A percentile compares a stretch with the other conserved stretches of the same genome.
These are phyloP conservation scores for Apostasia shenzhenica DNA, from an alignment of 106 monocot species.

Conservation along the genomic window DNA sequence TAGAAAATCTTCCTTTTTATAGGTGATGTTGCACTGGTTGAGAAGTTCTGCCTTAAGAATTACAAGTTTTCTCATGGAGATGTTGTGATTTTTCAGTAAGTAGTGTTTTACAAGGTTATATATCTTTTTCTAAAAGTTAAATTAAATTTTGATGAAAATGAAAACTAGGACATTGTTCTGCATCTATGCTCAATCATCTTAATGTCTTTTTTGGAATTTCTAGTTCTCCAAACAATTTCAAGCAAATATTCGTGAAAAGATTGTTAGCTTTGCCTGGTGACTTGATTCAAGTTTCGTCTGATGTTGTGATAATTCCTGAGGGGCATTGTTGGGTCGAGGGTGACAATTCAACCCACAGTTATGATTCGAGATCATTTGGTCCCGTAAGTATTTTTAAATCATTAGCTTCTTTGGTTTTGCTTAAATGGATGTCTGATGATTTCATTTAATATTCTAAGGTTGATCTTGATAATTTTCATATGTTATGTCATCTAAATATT, in stretches of 20 bases:
- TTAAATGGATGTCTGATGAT: neutral
- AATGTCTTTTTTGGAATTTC: constrained; percentile 1
- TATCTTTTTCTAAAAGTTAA: neutral
- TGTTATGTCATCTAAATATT: too few relatives aligned
- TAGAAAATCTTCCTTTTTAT: constrained; percentile 5
- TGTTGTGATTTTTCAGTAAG: constrained; percentile 67
- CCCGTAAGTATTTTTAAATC: constrained; percentile 38
- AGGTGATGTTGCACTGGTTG: constrained; percentile 66
- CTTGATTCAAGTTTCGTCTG: constrained; percentile 58
- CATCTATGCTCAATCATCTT: neutral
- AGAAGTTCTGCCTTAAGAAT: constrained; percentile 64
- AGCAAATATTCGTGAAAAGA: constrained; percentile 53
- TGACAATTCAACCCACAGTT: constrained; percentile 52
- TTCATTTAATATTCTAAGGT: neutral
- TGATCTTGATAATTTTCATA: too few relatives aligned
- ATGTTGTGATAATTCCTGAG: constrained; percentile 60
- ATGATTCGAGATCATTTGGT: constrained; percentile 71
- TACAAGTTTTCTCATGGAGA: constrained; percentile 81
- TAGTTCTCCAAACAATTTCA: constrained; percentile 55
- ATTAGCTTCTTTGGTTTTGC: neutral
- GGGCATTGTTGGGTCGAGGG: constrained; percentile 97
- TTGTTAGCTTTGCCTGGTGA: constrained; percentile 84
- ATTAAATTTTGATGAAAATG: neutral
- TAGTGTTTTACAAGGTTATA: neutral
- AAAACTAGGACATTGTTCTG: neutral